Percentiles rank a stretch among this genome's conserved stretches.
These are phyloP conservation scores for Obelidium mucronatum DNA, from an alignment of 192 early-diverging fungal genomes.

Conservation along the genomic window DNA sequence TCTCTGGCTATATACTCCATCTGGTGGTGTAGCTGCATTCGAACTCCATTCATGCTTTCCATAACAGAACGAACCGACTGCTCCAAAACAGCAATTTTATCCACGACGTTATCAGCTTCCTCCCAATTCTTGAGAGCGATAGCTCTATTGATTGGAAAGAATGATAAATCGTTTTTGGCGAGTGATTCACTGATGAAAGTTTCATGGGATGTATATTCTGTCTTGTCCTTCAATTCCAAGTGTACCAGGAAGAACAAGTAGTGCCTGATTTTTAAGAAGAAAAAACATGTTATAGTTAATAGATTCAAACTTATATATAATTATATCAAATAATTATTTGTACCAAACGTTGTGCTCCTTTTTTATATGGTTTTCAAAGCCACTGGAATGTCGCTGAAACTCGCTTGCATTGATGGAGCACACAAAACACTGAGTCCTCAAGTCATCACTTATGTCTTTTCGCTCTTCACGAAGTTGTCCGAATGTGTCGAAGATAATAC, in stretches of 20 bases:
- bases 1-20: slow-evolving; percentile 1
- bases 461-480: slow-evolving; percentile 48
- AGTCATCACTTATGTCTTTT: slow-evolving; percentile 45
- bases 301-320: not conserved
- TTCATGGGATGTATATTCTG: slow-evolving; percentile 52
- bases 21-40: slow-evolving; percentile 4
- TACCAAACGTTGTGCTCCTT: slow-evolving; percentile 51
- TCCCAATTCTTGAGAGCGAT: slow-evolving; percentile 41
- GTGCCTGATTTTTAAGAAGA: slow-evolving; percentile 25
- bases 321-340: not conserved
- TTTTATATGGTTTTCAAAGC: slow-evolving; percentile 46
- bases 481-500: slow-evolving; percentile 52
- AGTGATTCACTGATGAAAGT: slow-evolving; percentile 44
- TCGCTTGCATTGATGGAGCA: slow-evolving; percentile 48
- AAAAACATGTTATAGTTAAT: not conserved
- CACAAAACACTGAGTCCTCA: slow-evolving; percentile 41
- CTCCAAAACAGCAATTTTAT: slow-evolving; percentile 1
- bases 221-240: slow-evolving; percentile 43
- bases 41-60: not conserved
- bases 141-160: slow-evolving; percentile 48
- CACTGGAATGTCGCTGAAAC: slow-evolving; percentile 44
- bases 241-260: slow-evolving; percentile 52
- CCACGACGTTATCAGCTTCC: slow-evolving; percentile 24
- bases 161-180: slow-evolving; percentile 36
- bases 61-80: not conserved